Evolutionary conservation across 75 land plant species (phyloP).

Genomic region (Gnetum montanum): DNA sequence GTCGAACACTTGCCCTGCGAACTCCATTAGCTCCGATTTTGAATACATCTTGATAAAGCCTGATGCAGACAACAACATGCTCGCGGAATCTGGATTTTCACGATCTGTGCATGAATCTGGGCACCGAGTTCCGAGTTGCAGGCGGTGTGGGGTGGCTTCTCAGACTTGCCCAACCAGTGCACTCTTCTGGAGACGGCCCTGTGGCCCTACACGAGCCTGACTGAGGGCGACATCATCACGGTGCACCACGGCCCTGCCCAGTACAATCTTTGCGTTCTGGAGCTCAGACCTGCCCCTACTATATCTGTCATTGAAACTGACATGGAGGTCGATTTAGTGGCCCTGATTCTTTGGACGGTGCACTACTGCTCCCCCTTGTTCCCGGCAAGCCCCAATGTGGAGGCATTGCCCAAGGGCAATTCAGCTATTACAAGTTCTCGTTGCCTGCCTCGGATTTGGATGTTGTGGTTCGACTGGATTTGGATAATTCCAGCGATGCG

Average conservation of each 20-base stretch:
- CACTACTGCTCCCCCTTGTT: conserved; percentile 36
- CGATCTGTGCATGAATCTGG: too few species aligned
- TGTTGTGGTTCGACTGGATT: conserved; percentile 54
- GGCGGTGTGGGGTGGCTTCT: conserved; percentile 59
- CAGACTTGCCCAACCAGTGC: conserved; percentile 84
- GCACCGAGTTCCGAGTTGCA: too few species aligned
- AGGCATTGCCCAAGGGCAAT: conserved; percentile 68
- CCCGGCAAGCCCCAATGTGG: conserved; percentile 60
- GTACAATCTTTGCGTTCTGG: conserved; percentile 63
- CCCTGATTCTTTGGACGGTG: conserved; percentile 19
- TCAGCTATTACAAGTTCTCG: conserved; percentile 66
- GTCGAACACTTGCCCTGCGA: too few species aligned
- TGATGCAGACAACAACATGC: too few species aligned
- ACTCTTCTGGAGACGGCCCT: conserved; percentile 87
- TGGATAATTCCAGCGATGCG: conserved; percentile 22
- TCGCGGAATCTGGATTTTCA: too few species aligned
- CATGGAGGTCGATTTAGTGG: conserved; percentile 86
- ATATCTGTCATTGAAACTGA: conserved; percentile 93
- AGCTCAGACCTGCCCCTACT: conserved; percentile 59
- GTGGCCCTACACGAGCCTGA: conserved; percentile 86
- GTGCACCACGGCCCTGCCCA: conserved; percentile 60
- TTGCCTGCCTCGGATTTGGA: too few species aligned
- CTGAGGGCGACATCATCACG: conserved; percentile 56
- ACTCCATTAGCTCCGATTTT: too few species aligned
- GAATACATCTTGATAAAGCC: too few species aligned